Evolutionary conservation across 495 filamentous ascomycete species (phyloP).

Genomic region (Aspergillus indologenus): DNA sequence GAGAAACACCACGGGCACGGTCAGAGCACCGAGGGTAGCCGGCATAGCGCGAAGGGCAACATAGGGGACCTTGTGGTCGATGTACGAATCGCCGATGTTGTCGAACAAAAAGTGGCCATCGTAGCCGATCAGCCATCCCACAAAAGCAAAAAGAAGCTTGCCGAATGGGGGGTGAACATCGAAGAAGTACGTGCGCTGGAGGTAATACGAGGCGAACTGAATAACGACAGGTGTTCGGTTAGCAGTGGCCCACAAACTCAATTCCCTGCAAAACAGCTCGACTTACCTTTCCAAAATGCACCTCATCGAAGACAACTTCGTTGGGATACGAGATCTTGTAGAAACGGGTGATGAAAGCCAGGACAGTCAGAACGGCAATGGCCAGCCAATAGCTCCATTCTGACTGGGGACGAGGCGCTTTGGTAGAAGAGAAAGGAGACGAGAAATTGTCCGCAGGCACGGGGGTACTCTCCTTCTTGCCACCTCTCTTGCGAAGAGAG

Average conservation of each 20-base stretch:
- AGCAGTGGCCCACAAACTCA: background rate
- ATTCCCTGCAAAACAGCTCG: background rate
- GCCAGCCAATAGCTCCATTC: slow-evolving; percentile 87
- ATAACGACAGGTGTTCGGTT: slow-evolving; percentile 7
- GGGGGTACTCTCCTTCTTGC: slow-evolving; percentile 40
- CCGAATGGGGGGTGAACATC: slow-evolving; percentile 98
- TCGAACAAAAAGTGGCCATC: slow-evolving; percentile 98
- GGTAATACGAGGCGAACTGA: slow-evolving; percentile 94
- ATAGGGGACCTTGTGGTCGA: slow-evolving; percentile 94
- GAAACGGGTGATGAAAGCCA: slow-evolving; percentile 90
- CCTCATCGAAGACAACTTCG: slow-evolving; percentile 98
- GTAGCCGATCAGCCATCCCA: slow-evolving; percentile 94
- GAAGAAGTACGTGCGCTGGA: slow-evolving; percentile 99
- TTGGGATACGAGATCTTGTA: slow-evolving; percentile 92
- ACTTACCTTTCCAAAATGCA: slow-evolving; percentile 97
- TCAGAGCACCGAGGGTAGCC: slow-evolving; percentile 84
- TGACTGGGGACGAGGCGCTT: slow-evolving; percentile 34
- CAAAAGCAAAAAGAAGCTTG: slow-evolving; percentile 68
- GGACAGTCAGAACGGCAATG: slow-evolving; percentile 68
- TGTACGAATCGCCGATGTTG: slow-evolving; percentile 98
- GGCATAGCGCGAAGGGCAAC: slow-evolving; percentile 93
- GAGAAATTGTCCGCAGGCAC: slow-evolving; percentile 31
- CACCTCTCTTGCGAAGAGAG: slow-evolving; percentile 51
- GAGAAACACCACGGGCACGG: slow-evolving; percentile 88
- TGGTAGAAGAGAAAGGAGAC: slow-evolving; percentile 16